phyloP scores from a whole-genome alignment of 768 basidiomycete genomes.

The Mycena maculata region DNA sequence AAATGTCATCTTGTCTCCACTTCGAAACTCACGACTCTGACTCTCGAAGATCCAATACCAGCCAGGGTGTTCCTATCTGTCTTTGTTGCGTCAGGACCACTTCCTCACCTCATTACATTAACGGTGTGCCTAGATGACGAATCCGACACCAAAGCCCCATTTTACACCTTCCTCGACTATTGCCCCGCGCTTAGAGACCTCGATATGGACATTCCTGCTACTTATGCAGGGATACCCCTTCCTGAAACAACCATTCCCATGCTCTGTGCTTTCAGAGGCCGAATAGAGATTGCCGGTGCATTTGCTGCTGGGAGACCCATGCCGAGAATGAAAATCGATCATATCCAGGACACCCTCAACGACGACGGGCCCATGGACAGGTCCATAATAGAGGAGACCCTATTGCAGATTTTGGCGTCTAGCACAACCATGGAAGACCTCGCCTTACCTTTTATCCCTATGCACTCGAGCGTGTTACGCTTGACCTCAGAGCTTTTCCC shows the following conservation, averaged over 20 bases:
- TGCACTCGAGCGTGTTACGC: conserved; percentile 8
- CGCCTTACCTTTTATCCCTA: background rate
- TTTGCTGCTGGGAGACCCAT: conserved; percentile 20
- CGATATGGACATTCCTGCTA: background rate
- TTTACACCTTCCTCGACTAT: conserved; percentile 20
- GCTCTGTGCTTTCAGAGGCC: conserved; percentile 8
- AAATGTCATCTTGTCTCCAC: conserved; percentile 13
- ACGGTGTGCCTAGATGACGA: background rate
- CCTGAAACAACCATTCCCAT: conserved; percentile 18
- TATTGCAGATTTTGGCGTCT: conserved; percentile 13
- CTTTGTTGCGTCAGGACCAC: background rate
- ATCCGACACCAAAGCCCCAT: conserved; percentile 5
- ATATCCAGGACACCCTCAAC: background rate
- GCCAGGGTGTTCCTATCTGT: conserved; percentile 2
- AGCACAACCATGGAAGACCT: conserved; percentile 2
- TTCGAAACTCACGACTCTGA: background rate
- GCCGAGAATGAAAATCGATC: background rate
- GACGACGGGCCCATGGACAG: background rate
- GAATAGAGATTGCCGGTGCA: conserved; percentile 4
- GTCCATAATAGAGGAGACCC: background rate
- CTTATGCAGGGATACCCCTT: conserved; percentile 5
- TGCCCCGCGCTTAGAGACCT: conserved; percentile 18
- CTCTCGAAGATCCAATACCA: background rate
- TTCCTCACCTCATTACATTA: conserved; percentile 9
- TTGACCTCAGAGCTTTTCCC: conserved; percentile 15